phyloP scores from a whole-genome alignment of 2,329 filamentous ascomycete genomes.

The Cladophialophora chaetospira region DNA sequence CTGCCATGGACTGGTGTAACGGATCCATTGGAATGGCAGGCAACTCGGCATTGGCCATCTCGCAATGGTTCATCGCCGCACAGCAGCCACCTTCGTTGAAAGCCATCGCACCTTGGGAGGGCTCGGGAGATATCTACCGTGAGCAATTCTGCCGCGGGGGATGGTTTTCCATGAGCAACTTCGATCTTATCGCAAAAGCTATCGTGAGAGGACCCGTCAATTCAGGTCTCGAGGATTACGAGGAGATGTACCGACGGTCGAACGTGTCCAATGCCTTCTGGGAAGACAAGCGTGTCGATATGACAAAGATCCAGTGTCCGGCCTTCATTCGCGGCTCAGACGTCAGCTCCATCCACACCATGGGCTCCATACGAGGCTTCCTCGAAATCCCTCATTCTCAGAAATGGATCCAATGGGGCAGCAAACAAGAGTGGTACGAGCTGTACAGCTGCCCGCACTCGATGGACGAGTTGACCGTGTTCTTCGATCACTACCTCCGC shows the following conservation, averaged over 20 bases:
- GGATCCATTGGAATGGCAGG: conserved; percentile 55
- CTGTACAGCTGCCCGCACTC: conserved; percentile 41
- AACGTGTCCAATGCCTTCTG: conserved; percentile 35
- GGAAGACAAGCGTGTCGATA: conserved; percentile 30
- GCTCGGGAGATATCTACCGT: conserved; percentile 49
- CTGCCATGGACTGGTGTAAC: conserved; percentile 38
- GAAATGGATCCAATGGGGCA: conserved; percentile 48
- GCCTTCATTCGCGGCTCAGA: conserved; percentile 41
- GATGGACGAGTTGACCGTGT: conserved; percentile 42
- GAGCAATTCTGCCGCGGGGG: conserved; percentile 51
- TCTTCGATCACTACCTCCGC: conserved; percentile 52
- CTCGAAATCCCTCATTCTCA: conserved; percentile 37
- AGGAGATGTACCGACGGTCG: conserved; percentile 45
- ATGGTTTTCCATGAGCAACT: conserved; percentile 1
- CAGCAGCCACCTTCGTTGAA: conserved; percentile 46
- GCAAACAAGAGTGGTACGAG: conserved; percentile 51
- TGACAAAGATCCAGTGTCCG: conserved; percentile 37
- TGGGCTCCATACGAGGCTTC: conserved; percentile 44
- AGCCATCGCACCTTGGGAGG: conserved; percentile 53
- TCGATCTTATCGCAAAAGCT: conserved; percentile 23
- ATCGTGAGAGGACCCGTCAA: conserved; percentile 16
- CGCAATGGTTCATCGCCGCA: conserved; percentile 57
- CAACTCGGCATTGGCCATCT: conserved; percentile 55
- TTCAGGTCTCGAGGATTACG: conserved; percentile 41
- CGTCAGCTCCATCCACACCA: conserved; percentile 40